Percentiles rank a stretch among this genome's conserved stretches.
Conservation (phyloP, 1,284 basidiomycete genomes). For the Tilletia walkeri region DNA sequence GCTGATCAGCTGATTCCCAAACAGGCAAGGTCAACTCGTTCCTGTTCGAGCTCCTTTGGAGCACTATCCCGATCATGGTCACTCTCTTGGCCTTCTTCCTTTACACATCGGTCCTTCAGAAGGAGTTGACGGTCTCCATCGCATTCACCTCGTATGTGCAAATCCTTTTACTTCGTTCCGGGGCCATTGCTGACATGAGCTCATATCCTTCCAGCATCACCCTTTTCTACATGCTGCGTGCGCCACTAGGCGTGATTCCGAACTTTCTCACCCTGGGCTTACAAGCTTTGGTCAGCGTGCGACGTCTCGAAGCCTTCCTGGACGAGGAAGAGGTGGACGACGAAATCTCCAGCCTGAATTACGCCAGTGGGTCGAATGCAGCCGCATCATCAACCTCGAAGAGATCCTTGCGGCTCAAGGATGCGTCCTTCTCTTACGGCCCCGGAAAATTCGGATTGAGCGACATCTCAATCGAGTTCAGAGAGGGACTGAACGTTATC, state of each 20-base stretch:
- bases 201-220: conserved; percentile 57
- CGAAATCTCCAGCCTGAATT: conserved; percentile 10
- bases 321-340: conserved; percentile 29
- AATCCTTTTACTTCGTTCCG: conserved; percentile 60
- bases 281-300: conserved; percentile 18
- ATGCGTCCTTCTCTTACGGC: conserved; percentile 17
- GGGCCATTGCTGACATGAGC: conserved; percentile 57
- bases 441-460: neutral
- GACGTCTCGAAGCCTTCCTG: conserved; percentile 37
- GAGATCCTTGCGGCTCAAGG: neutral
- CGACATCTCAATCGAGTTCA: neutral
- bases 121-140: conserved; percentile 57
- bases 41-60: conserved; percentile 57
- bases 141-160: conserved; percentile 57
- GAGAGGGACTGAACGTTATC: conserved; percentile 21
- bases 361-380: neutral
- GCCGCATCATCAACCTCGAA: neutral
- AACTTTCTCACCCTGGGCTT: conserved; percentile 28
- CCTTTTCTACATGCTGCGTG: conserved; percentile 61
- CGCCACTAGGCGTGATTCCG: conserved; percentile 12
- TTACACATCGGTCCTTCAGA: conserved; percentile 57
- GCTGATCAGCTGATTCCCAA: neutral
- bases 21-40: conserved; percentile 39
- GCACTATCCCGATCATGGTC: conserved; percentile 16
- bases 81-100: conserved; percentile 33